phyloP scores from a whole-genome alignment of 176 grass and related monocot species.

The Aegilops umbellulata region DNA sequence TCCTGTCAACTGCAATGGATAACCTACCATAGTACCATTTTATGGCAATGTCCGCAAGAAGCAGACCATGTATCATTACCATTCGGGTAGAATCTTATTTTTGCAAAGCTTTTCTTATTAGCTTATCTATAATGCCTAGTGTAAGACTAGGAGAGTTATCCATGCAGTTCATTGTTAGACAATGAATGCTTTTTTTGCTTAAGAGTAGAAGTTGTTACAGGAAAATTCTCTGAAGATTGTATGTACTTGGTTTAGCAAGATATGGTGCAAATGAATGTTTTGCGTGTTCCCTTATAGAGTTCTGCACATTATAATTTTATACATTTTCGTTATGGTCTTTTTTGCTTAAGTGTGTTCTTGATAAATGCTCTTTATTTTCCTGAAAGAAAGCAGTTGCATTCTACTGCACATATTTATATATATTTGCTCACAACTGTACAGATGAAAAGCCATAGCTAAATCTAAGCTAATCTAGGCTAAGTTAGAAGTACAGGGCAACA shows the following conservation, averaged over 20 bases:
- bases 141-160: neutral
- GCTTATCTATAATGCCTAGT: neutral
- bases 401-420: neutral
- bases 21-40: neutral
- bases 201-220: neutral
- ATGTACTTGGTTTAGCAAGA: slow-evolving; percentile 13
- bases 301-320: neutral
- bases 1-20: neutral
- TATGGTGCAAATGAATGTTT: neutral
- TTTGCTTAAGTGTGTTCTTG: neutral
- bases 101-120: neutral
- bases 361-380: neutral
- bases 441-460: neutral
- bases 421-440: neutral
- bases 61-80: neutral
- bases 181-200: neutral
- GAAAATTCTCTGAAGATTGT: neutral
- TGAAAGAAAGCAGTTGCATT: neutral
- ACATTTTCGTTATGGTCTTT: neutral
- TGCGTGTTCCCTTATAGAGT: neutral
- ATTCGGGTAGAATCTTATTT: neutral
- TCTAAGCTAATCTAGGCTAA: neutral
- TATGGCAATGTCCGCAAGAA: neutral
- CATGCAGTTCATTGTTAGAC: neutral
- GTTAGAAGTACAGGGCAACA: neutral